Evolutionary conservation across 495 filamentous ascomycete genomes (phyloP), one percentile per base, ranked within the genome.

Genomic region (Podospora tetraspora): DNA sequence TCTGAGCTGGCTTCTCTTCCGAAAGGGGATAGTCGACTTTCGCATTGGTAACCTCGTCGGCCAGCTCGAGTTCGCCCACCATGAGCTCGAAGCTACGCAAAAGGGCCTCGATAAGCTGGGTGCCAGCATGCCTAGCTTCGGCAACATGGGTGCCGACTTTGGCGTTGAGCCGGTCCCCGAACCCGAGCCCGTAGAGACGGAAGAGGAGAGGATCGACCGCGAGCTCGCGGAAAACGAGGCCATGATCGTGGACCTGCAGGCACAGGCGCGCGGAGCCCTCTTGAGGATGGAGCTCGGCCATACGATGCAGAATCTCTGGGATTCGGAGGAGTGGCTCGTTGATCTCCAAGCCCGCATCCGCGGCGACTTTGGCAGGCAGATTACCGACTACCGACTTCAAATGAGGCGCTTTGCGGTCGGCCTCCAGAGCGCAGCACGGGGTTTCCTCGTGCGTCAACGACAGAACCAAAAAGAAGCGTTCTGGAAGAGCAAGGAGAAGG

Each of bases 41-140:
- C 88, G 94, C 11, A 98, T 99, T 78, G 96, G 94, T n/a, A 99
- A 99, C 73, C 84, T 99, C 59, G 93, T 99, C 68, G 96, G 96
- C 29, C 93, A 98, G 75, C 84, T 99, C 19, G 92, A 98, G 76
- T 99, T 99, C 72, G 96, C 96, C 71, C 92, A 97, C 77, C 93
- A 96, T 79, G 96, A 99, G 76, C 86, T 99, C 34, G 96, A 99
- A 78, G 91, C 91, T 70, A 97, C 89, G 79, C 96, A 98, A 74
- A 97, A 96, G 76, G 96, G 94, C 21, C 87, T 99, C 25, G 96
- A 99, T 78, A 96, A 92, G 77, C 86, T 96, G 24, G 96, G 96
- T 22, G 86, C 94, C 59, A 96, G 87, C 72, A 96, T 99, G 92
- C 96, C 96, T 58, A 97, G 92, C 79, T 99, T 99, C 80, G 90